Percentiles rank a stretch among this genome's conserved stretches.
These are phyloP conservation scores for Periconia macrospinosa DNA, from an alignment of 2,329 filamentous ascomycete genomes.

Conservation along the genomic window DNA sequence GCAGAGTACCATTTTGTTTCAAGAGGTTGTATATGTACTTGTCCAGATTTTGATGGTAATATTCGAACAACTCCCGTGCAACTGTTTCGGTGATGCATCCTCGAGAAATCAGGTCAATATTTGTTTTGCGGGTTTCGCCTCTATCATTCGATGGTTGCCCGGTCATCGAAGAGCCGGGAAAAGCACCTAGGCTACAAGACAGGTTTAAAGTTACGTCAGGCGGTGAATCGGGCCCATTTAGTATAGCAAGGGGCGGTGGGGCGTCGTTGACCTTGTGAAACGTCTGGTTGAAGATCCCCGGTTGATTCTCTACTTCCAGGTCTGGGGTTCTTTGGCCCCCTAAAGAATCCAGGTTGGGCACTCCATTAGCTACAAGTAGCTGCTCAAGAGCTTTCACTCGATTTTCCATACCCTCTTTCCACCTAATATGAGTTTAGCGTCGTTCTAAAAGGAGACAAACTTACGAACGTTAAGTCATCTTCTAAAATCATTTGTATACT, in stretches of 20 bases:
- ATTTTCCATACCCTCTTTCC: slow-evolving; percentile 44
- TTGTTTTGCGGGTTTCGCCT: too few species aligned
- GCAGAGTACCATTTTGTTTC: too few species aligned
- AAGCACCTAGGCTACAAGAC: too few species aligned
- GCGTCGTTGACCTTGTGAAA: too few species aligned
- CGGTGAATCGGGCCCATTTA: too few species aligned
- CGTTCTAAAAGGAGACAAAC: background rate
- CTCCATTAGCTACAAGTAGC: slow-evolving; percentile 33
- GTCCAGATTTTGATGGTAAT: slow-evolving; percentile 39
- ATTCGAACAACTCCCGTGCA: slow-evolving; percentile 31
- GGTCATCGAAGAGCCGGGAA: too few species aligned
- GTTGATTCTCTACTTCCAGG: background rate
- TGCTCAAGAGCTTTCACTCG: slow-evolving; percentile 38
- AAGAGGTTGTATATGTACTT: slow-evolving; percentile 29
- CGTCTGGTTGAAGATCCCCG: too few species aligned
- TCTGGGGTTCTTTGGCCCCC: background rate
- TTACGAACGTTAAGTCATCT: slow-evolving; percentile 37
- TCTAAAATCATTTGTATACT: slow-evolving; percentile 48
- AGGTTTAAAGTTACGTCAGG: too few species aligned
- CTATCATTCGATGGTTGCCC: too few species aligned
- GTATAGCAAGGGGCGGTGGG: too few species aligned
- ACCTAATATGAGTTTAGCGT: slow-evolving; percentile 25
- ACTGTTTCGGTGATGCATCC: slow-evolving; percentile 13
- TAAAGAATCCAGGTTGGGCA: slow-evolving; percentile 16
- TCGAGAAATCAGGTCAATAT: slow-evolving; percentile 21